A percentile compares a stretch with the other conserved stretches of the same genome.
phyloP scores from a whole-genome alignment of 805 yeast genomes.

The Yarrowia sp. region DNA sequence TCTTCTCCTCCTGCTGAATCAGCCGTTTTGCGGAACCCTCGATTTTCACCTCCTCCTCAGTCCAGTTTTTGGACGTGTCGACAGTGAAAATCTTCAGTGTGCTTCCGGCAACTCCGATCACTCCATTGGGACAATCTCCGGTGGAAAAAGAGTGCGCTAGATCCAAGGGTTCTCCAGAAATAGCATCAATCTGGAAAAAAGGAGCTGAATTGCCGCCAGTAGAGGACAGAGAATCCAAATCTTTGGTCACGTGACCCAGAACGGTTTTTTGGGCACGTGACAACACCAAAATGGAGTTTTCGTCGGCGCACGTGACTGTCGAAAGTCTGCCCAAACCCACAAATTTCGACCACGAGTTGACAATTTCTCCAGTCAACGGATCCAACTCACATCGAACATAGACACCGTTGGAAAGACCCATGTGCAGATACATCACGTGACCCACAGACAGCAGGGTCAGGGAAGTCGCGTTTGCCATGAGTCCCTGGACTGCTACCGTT shows the following conservation, averaged over 20 bases:
- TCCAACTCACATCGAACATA: slow-evolving; percentile 65
- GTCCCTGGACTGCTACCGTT: slow-evolving; percentile 59
- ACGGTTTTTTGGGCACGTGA: background rate
- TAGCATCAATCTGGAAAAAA: background rate
- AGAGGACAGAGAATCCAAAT: background rate
- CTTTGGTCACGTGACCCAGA: background rate
- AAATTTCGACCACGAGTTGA: slow-evolving; percentile 65
- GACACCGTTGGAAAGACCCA: slow-evolving; percentile 83
- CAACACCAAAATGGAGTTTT: background rate
- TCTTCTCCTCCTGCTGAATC: background rate
- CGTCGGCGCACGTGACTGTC: slow-evolving; percentile 16
- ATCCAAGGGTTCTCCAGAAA: slow-evolving; percentile 34
- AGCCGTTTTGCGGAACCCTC: background rate
- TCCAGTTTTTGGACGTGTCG: slow-evolving; percentile 19
- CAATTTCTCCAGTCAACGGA: slow-evolving; percentile 55
- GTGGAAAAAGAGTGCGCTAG: slow-evolving; percentile 56
- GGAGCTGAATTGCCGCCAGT: slow-evolving; percentile 18
- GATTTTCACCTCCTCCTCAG: background rate
- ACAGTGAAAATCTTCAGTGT: slow-evolving; percentile 52
- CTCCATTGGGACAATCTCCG: slow-evolving; percentile 59
- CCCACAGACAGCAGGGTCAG: slow-evolving; percentile 38
- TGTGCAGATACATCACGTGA: slow-evolving; percentile 52
- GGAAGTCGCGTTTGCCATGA: slow-evolving; percentile 45
- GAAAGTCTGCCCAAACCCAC: slow-evolving; percentile 67
- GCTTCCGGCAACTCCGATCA: slow-evolving; percentile 58